phyloP scores from a whole-genome alignment of 169 alveolate genomes.

The Ichthyophthirius multifiliis region DNA sequence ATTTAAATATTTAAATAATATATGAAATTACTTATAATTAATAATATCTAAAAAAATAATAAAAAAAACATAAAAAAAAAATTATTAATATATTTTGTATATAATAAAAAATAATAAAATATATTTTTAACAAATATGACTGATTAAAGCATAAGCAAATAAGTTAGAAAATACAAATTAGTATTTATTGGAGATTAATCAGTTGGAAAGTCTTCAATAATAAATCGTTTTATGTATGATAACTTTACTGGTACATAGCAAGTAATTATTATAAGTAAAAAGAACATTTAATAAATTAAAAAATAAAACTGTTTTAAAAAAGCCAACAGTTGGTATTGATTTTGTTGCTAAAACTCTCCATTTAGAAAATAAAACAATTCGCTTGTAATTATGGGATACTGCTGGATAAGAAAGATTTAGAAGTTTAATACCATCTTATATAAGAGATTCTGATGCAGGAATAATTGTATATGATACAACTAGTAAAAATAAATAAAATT shows the following conservation, averaged over 20 bases:
- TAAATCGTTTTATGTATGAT: conserved; percentile 52
- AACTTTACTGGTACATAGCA: conserved; percentile 50
- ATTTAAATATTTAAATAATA: no score
- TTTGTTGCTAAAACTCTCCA: conserved; percentile 57
- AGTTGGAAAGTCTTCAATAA: conserved; percentile 61
- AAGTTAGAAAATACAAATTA: conserved; percentile 47
- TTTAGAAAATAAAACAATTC: conserved; percentile 54
- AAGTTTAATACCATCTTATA: conserved; percentile 68
- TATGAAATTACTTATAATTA: no score
- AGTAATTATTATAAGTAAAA: neutral
- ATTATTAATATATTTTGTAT: no score
- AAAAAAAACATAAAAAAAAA: no score
- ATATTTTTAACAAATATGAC: no score
- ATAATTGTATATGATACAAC: conserved; percentile 56
- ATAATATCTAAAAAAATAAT: no score
- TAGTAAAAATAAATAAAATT: conserved; percentile 18
- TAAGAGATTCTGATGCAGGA: conserved; percentile 66
- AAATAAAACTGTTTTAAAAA: neutral
- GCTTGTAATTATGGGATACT: conserved; percentile 76
- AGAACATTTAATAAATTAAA: neutral
- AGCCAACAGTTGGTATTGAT: conserved; percentile 76
- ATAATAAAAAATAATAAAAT: no score
- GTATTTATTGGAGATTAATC: conserved; percentile 69
- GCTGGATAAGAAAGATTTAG: conserved; percentile 80
- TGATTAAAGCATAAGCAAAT: neutral